Percentiles rank a stretch among this genome's conserved stretches.
Conservation (phyloP, 2,329 filamentous ascomycete genomes). For the Colletotrichum lini region DNA sequence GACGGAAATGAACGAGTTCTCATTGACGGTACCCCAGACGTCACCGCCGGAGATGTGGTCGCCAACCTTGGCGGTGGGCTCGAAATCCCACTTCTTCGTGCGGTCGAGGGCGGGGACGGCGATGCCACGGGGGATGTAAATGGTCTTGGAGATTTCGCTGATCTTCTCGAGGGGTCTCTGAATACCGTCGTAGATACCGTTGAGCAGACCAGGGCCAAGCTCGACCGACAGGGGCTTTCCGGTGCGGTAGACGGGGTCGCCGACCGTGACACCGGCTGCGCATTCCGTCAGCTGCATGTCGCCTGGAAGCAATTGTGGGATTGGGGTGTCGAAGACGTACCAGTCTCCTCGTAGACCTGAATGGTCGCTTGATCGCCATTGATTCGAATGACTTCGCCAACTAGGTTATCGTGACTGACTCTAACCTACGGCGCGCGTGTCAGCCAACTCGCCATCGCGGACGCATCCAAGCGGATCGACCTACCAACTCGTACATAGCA, state of each 20-base stretch:
- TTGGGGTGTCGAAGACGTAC: conserved; percentile 63
- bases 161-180: conserved; percentile 94
- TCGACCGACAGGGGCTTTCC: conserved; percentile 98
- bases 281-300: conserved; percentile 24
- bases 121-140: conserved; percentile 98
- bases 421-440: conserved; percentile 72
- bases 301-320: neutral
- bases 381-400: conserved; percentile 98
- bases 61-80: conserved; percentile 90
- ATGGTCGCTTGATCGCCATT: conserved; percentile 96
- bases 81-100: conserved; percentile 96
- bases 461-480: conserved; percentile 48
- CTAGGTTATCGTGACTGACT: conserved; percentile 91
- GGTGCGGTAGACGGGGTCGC: conserved; percentile 91
- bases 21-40: conserved; percentile 93
- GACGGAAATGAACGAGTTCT: conserved; percentile 94
- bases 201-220: conserved; percentile 95
- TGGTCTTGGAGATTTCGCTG: conserved; percentile 82
- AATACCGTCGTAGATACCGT: conserved; percentile 99
- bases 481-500: conserved; percentile 99
- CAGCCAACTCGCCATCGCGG: conserved; percentile 11
- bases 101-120: conserved; percentile 89
- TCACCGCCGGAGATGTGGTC: conserved; percentile 98
- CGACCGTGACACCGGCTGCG: conserved; percentile 92
- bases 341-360: conserved; percentile 99